Percentiles rank a stretch among this genome's conserved stretches.
Evolutionary conservation across 441 rosid genomes (phyloP).

Genomic region (Populus trichocarpa): DNA sequence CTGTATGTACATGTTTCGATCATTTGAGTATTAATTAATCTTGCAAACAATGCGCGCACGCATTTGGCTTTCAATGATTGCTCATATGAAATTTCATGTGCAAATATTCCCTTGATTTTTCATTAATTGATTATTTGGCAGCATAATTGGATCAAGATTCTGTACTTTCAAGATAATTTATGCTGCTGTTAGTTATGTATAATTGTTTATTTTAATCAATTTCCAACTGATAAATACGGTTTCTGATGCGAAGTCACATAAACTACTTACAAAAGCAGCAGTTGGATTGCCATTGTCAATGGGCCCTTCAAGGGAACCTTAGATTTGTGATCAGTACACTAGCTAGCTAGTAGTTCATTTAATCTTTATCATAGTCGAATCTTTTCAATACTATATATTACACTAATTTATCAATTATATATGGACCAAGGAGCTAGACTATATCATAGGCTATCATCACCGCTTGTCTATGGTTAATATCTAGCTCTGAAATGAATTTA

Average conservation of each 20-base stretch:
- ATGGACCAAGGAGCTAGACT: background rate
- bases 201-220: background rate
- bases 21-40: conserved; percentile 10
- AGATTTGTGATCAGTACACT: conserved; percentile 7
- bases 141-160: conserved; percentile 20
- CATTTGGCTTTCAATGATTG: background rate
- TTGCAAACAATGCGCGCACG: conserved; percentile 14
- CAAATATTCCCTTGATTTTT: background rate
- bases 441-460: background rate
- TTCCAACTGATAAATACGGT: background rate
- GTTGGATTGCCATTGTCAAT: conserved; percentile 9
- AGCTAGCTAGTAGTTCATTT: background rate
- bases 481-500: too few species aligned
- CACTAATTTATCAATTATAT: background rate
- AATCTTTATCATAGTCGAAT: background rate
- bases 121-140: background rate
- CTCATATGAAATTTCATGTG: conserved; percentile 11
- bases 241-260: conserved; percentile 13
- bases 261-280: conserved; percentile 11
- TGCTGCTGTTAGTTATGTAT: conserved; percentile 2
- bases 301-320: conserved; percentile 14
- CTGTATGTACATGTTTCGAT: conserved; percentile 34
- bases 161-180: background rate
- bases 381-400: conserved; percentile 1
- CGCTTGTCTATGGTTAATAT: too few species aligned